A percentile compares a stretch with the other conserved stretches of the same genome.
These are phyloP conservation scores for Sanghuangporus baumii DNA, from an alignment of 1,284 basidiomycete genomes.

Conservation along the genomic window DNA sequence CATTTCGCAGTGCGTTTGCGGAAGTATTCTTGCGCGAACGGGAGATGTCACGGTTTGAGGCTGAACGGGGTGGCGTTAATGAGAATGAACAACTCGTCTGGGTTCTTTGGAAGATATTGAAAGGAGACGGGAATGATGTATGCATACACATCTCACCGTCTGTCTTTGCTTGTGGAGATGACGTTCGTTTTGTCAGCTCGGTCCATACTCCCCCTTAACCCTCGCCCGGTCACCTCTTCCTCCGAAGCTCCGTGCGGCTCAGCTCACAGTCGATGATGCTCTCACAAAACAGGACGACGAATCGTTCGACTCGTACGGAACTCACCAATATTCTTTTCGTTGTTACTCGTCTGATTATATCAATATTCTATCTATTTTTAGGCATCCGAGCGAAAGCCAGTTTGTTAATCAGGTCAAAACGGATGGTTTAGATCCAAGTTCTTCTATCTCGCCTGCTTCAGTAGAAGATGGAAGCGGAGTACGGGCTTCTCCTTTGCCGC, in stretches of 20 bases:
- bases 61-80: conserved; percentile 45
- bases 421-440: conserved; percentile 1
- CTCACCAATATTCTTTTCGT: neutral
- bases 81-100: conserved; percentile 72
- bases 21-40: conserved; percentile 61
- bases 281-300: conserved; percentile 40
- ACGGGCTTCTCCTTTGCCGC: neutral
- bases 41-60: conserved; percentile 46
- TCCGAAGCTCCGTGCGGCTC: conserved; percentile 61
- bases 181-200: conserved; percentile 44
- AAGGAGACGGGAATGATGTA: conserved; percentile 73
- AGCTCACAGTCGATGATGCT: conserved; percentile 60
- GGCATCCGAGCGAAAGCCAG: neutral
- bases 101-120: conserved; percentile 78
- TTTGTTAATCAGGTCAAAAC: conserved; percentile 1
- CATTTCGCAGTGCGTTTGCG: conserved; percentile 65
- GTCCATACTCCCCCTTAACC: conserved; percentile 66
- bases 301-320: conserved; percentile 28
- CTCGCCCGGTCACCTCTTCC: conserved; percentile 65
- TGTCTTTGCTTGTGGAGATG: neutral
- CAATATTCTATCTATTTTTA: neutral
- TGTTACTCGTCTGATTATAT: neutral
- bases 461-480: conserved; percentile 2
- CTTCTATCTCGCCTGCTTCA: conserved; percentile 3
- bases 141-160: conserved; percentile 22